Percentiles rank a stretch among this genome's conserved stretches.
These are phyloP conservation scores for Xerocomus minutiporus DNA, from an alignment of 1,284 basidiomycete species.

Conservation along the genomic window DNA sequence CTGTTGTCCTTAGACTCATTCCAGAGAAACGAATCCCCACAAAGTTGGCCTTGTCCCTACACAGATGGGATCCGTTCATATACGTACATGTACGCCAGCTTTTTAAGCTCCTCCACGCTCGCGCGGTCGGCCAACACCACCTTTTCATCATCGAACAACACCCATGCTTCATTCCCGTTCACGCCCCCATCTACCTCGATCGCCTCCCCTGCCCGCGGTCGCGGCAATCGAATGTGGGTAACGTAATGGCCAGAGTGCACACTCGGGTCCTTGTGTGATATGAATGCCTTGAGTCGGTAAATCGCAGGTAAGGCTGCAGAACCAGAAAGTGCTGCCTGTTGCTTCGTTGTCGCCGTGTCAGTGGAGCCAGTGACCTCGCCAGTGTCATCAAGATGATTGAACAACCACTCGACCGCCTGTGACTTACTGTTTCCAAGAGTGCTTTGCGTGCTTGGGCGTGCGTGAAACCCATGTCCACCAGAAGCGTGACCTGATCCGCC, in stretches of 20 bases:
- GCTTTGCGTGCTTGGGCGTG: slow-evolving; percentile 83
- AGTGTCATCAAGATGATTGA: slow-evolving; percentile 86
- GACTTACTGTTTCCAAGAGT: slow-evolving; percentile 66
- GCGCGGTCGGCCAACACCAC: slow-evolving; percentile 81
- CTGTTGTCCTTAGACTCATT: too few species aligned
- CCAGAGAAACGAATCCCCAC: too few species aligned
- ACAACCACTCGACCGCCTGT: slow-evolving; percentile 91
- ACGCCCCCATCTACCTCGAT: slow-evolving; percentile 18
- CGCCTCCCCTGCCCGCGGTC: slow-evolving; percentile 2
- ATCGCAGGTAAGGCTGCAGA: slow-evolving; percentile 55
- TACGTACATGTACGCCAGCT: slow-evolving; percentile 84
- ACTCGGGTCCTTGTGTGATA: slow-evolving; percentile 95
- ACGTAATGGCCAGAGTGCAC: slow-evolving; percentile 96
- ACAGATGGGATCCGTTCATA: slow-evolving; percentile 56
- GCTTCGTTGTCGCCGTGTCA: neutral
- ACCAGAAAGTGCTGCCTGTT: slow-evolving; percentile 9
- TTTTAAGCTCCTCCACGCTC: slow-evolving; percentile 69
- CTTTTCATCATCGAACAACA: slow-evolving; percentile 95
- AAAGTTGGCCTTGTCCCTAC: neutral
- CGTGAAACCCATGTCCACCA: slow-evolving; percentile 94
- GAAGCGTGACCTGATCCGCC: slow-evolving; percentile 56
- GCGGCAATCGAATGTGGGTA: slow-evolving; percentile 58
- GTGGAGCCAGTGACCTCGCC: slow-evolving; percentile 54
- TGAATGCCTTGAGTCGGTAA: slow-evolving; percentile 86
- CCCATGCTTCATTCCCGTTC: slow-evolving; percentile 57